Evolutionary conservation across 1,284 basidiomycete genomes (phyloP).

Genomic region (Cutaneotrichosporon dermatis): DNA sequence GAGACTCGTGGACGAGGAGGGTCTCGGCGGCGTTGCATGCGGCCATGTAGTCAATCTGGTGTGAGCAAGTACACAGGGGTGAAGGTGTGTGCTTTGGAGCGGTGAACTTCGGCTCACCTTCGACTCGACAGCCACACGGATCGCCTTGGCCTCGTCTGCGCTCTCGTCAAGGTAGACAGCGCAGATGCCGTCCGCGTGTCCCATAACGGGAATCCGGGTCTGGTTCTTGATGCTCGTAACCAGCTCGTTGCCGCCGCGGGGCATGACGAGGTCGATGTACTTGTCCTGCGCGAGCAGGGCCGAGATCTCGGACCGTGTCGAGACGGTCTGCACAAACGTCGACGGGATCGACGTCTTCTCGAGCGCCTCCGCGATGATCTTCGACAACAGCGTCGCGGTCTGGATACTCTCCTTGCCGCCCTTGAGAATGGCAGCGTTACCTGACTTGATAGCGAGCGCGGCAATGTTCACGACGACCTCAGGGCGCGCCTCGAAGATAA

Average conservation of each 20-base stretch:
- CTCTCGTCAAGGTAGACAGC: constrained; percentile 56
- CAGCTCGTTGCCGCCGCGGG: constrained; percentile 86
- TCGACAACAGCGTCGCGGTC: constrained; percentile 69
- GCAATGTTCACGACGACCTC: constrained; percentile 99
- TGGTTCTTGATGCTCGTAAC: constrained; percentile 83
- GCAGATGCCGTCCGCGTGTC: constrained; percentile 67
- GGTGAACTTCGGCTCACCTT: constrained; percentile 59
- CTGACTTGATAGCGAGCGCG: constrained; percentile 93
- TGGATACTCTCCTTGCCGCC: constrained; percentile 89
- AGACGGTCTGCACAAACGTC: constrained; percentile 84
- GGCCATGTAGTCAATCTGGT: constrained; percentile 85
- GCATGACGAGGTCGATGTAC: constrained; percentile 96
- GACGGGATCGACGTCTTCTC: constrained; percentile 65
- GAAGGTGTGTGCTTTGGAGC: no score
- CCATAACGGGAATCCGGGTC: constrained; percentile 96
- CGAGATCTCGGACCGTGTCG: constrained; percentile 87
- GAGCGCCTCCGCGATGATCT: constrained; percentile 75
- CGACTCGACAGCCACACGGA: constrained; percentile 78
- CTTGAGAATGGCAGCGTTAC: constrained; percentile 91
- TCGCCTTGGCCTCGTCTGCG: constrained; percentile 71
- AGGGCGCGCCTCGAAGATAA: constrained; percentile 96
- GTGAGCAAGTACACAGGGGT: background rate
- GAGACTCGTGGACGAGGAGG: constrained; percentile 71
- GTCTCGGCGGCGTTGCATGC: constrained; percentile 95
- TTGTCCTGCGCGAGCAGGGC: constrained; percentile 78